Percentiles rank a stretch among this genome's conserved stretches.
Conservation (phyloP, 257 asterid genomes). For the Rehmannia glutinosa region DNA sequence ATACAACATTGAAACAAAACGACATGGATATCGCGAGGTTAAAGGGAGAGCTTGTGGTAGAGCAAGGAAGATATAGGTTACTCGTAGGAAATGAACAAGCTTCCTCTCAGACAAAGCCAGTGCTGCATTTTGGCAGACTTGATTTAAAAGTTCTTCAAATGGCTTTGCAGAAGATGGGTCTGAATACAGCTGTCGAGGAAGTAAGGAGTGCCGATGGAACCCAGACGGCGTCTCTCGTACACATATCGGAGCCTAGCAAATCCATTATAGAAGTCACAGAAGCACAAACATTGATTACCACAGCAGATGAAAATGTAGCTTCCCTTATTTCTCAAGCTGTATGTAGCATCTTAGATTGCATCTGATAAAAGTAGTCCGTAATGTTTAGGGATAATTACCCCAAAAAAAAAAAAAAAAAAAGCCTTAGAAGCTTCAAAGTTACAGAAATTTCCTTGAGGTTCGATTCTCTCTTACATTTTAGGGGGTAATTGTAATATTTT, state of each 20-base stretch:
- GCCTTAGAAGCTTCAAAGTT: too few species aligned
- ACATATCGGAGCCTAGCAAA: slow-evolving; percentile 40
- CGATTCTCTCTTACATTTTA: too few species aligned
- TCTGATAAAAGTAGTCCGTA: slow-evolving; percentile 9
- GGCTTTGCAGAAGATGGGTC: slow-evolving; percentile 40
- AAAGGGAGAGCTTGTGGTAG: slow-evolving; percentile 57
- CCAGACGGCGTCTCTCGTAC: slow-evolving; percentile 23
- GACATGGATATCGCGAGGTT: slow-evolving; percentile 34
- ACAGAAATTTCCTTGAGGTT: too few species aligned
- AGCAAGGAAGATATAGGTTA: slow-evolving; percentile 48
- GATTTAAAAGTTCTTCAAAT: slow-evolving; percentile 28
- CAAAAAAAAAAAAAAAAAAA: too few species aligned
- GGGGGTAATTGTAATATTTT: too few species aligned
- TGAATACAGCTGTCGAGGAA: slow-evolving; percentile 33
- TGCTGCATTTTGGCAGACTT: slow-evolving; percentile 44
- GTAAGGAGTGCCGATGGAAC: slow-evolving; percentile 22
- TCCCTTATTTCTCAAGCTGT: slow-evolving; percentile 43
- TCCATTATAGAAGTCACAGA: slow-evolving; percentile 42
- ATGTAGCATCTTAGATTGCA: slow-evolving; percentile 27
- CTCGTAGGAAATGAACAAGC: slow-evolving; percentile 23
- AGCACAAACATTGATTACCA: slow-evolving; percentile 35
- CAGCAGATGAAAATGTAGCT: slow-evolving; percentile 41
- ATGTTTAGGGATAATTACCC: too few species aligned
- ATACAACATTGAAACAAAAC: slow-evolving; percentile 33
- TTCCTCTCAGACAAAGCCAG: slow-evolving; percentile 33